Evolutionary conservation across 2,329 filamentous ascomycete species (phyloP), one percentile per base, ranked within the genome.

Genomic region (Monilinia fructicola): DNA sequence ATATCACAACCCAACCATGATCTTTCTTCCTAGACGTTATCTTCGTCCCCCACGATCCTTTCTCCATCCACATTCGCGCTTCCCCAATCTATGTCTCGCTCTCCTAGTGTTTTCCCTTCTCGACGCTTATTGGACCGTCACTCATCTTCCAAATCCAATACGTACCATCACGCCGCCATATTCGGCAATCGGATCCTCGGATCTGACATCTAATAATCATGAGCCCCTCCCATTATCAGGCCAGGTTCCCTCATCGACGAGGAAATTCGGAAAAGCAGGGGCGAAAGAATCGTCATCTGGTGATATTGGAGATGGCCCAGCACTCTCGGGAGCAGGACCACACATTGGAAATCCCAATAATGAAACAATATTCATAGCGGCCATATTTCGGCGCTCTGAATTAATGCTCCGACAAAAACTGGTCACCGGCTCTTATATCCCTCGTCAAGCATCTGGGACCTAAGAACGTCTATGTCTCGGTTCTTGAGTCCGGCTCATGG

Each of bases 371-470:
- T 92, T 86, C 78, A 90, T 92, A 68, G 85, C 87, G 5, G 85
- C 85, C 68, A 85, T 89, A 74, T 87, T 90, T 73, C 90, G 87
- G 82, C 91, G 90, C 72, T 85, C 85, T 69, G 89, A 84, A 67
- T 74, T 76, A 1, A 79, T 90, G 31, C 80, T 92, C 2, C 81
- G 84, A 10, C 79, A 79, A 6, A 6, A 82, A 87, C 71, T 92
- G 89, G 89, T 87, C 82, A 69, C 77, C 81, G 7, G 86, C 86
- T 0, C 78, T 92, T 3, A 67, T 89, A 9, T 78, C 83, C 2
- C 78, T 92, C 26, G 81, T 84, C 6, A 78, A 82, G 55, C 78
- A 80, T 7, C 78, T 91, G 4, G 89, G 89, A 0, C 77, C 82
- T 0, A 80, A 85, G 3, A 90, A 91, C 73, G 84, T 91, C 2